phyloP scores from a whole-genome alignment of 73 alveolate genomes.

The Paramecium octaurelia region DNA sequence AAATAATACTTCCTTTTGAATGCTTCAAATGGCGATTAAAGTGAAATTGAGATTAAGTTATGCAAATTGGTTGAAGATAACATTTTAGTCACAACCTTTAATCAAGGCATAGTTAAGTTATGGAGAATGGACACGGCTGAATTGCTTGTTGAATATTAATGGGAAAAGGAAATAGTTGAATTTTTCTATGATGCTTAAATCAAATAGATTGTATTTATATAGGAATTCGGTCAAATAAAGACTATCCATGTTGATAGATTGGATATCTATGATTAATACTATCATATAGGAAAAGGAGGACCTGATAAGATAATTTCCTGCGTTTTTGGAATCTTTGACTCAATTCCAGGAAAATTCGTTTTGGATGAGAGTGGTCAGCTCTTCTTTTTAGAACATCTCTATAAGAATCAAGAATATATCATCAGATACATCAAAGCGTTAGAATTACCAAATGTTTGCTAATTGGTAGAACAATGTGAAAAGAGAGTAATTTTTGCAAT shows the following conservation, averaged over 20 bases:
- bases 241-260: neutral
- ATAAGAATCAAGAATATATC: slow-evolving; percentile 25
- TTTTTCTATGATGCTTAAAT: slow-evolving; percentile 31
- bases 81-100: slow-evolving; percentile 34
- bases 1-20: neutral
- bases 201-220: neutral
- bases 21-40: slow-evolving; percentile 25
- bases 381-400: neutral
- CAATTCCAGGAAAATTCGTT: slow-evolving; percentile 35
- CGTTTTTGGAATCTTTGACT: slow-evolving; percentile 38
- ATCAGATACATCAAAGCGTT: slow-evolving; percentile 25
- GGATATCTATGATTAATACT: neutral
- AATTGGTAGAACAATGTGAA: slow-evolving; percentile 47
- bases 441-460: slow-evolving; percentile 44
- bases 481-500: slow-evolving; percentile 54
- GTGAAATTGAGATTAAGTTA: neutral
- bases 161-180: neutral
- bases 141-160: neutral
- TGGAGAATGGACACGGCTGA: neutral
- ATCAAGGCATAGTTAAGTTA: slow-evolving; percentile 41
- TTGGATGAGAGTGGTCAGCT: neutral
- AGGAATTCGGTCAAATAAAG: slow-evolving; percentile 16
- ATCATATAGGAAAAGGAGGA: neutral
- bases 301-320: neutral
- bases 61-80: slow-evolving; percentile 39